phyloP scores from a whole-genome alignment of 768 basidiomycete genomes.

The Paxillus involutus region DNA sequence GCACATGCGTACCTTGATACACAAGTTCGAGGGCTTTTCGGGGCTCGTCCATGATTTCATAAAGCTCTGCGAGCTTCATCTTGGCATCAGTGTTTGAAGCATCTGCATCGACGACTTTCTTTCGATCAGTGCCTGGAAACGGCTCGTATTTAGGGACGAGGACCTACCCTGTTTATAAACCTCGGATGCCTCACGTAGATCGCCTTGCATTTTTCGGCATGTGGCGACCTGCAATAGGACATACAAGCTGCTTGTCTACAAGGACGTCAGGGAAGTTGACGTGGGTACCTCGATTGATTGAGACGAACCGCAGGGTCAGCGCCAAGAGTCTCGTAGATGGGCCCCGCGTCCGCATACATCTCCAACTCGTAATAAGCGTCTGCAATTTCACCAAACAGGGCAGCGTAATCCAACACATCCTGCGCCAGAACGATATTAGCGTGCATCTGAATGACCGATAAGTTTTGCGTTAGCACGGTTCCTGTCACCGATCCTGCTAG shows the following conservation, averaged over 20 bases:
- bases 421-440: conserved; percentile 67
- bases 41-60: conserved; percentile 80
- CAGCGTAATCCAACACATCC: conserved; percentile 74
- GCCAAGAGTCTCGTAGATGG: conserved; percentile 78
- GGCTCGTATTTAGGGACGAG: not conserved
- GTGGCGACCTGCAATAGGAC: conserved; percentile 76
- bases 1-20: conserved; percentile 61
- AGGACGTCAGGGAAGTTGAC: not conserved
- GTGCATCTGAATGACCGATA: conserved; percentile 56
- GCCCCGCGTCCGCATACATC: conserved; percentile 75
- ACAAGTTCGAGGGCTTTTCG: conserved; percentile 83
- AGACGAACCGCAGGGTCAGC: conserved; percentile 65
- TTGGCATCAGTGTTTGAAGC: conserved; percentile 79
- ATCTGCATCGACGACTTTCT: conserved; percentile 68
- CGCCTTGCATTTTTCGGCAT: conserved; percentile 76
- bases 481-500: not conserved
- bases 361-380: conserved; percentile 73
- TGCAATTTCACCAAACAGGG: conserved; percentile 80
- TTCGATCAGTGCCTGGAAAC: not conserved
- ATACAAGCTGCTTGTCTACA: conserved; percentile 71
- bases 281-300: not conserved
- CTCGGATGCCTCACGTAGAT: conserved; percentile 74
- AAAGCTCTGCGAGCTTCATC: conserved; percentile 89
- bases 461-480: not conserved
- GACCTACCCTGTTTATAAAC: conserved; percentile 77